Evolutionary conservation across 169 alveolate species (phyloP), one percentile per base, ranked within the genome.

Genomic region (Eimeria brunetti): DNA sequence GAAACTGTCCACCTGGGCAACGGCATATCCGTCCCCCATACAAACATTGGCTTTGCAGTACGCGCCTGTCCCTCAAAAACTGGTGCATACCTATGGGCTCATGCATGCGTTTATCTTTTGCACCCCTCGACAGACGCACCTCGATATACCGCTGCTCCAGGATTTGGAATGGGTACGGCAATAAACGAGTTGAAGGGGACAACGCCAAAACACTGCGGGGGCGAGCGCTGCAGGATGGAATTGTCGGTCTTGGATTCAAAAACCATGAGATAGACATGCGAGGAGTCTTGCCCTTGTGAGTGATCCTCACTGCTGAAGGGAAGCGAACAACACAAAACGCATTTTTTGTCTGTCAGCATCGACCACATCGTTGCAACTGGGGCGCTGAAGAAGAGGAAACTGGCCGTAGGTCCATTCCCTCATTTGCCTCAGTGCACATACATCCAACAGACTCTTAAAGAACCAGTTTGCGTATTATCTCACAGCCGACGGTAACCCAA

Each of bases 211-310:
- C 51, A 16, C 95, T 75, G 64, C 38, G 91, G n/a, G 46, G n/a
- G 53, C 46, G 56, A 11, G 22, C 51, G 4, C 41, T n/a, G 12
- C 12, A 95, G 97, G 97, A 95, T 60, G 97, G 97, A 80, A 95
- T 95, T 0, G 97, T 95, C 41, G 97, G 97, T 24, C 94, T 95
- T 22, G 97, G 97, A 36, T 95, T 95, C 94, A 89, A 76, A 44
- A 95, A 95, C 92, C 92, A 69, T 58, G 97, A 95, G 89, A 95
- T 95, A 36, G 75, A 58, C 53, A 36, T 80, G 60, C 88, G 97
- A 6, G 97, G 97, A 24, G 94, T 90, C 0, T 16, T 67, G 7
- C 97, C 97, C 30, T 80, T 95, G 95, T 89, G 76, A 49, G 95
- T 53, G 27, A 2, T 46, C 14, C 81, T 24, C 60, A 85, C 60